Percentiles rank a stretch among this genome's conserved stretches.
These are phyloP conservation scores for Gossypium mustelinum DNA, from an alignment of 345 rosid genomes.

Conservation along the genomic window DNA sequence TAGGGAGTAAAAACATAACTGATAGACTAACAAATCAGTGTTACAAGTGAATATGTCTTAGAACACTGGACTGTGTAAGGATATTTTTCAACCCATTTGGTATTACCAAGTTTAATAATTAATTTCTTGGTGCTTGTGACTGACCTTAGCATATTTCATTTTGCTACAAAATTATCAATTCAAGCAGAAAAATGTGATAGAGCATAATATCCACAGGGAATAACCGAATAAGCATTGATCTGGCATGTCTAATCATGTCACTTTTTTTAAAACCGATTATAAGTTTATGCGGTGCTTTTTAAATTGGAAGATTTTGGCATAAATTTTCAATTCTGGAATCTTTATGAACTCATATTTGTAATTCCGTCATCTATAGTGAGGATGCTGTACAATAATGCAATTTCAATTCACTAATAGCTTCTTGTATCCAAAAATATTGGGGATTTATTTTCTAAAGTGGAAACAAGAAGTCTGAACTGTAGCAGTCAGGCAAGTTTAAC, in stretches of 20 bases:
- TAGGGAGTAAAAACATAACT: background rate
- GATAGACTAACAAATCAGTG: background rate
- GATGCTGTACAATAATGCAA: background rate
- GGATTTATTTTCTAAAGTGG: conserved; percentile 1
- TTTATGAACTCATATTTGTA: background rate
- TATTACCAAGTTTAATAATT: background rate
- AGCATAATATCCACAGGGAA: background rate
- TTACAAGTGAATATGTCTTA: background rate
- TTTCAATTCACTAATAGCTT: background rate
- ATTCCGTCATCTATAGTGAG: background rate
- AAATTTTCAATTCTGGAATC: background rate
- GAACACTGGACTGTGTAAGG: background rate
- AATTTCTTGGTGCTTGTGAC: background rate
- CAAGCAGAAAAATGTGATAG: too few species aligned
- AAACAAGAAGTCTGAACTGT: background rate
- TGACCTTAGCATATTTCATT: background rate
- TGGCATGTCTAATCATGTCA: background rate
- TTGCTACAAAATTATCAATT: background rate
- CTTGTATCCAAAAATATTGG: background rate
- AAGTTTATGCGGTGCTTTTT: background rate
- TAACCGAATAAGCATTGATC: background rate
- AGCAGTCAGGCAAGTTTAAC: background rate
- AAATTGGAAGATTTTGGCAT: background rate
- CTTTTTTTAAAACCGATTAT: background rate
- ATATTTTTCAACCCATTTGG: background rate